Evolutionary conservation across 805 yeast genomes (phyloP).

Genomic region (Kluyveromyces aestuarii): DNA sequence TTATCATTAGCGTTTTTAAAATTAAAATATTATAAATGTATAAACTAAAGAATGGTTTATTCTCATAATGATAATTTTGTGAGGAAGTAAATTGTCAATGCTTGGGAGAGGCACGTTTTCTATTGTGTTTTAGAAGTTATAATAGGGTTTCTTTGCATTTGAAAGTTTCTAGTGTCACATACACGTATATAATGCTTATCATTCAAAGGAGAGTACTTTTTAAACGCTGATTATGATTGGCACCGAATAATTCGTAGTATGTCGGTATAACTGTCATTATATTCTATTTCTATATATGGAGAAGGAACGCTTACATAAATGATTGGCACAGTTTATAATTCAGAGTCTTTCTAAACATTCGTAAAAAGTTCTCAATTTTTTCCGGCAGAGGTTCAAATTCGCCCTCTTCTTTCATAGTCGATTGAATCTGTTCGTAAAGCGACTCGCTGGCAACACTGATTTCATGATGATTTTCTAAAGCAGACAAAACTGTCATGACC

Average conservation of each 20-base stretch:
- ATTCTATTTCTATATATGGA: neutral
- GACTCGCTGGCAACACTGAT: slow-evolving; percentile 4
- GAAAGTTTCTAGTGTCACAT: too few relatives aligned
- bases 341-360: slow-evolving; percentile 14
- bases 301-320: slow-evolving; percentile 14
- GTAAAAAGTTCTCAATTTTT: slow-evolving; percentile 10
- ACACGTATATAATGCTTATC: too few relatives aligned
- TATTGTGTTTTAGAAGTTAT: too few relatives aligned
- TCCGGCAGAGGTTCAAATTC: slow-evolving; percentile 10
- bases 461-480: slow-evolving; percentile 9
- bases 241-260: too few relatives aligned
- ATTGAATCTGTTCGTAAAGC: slow-evolving; percentile 2
- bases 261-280: neutral
- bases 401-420: slow-evolving; percentile 1
- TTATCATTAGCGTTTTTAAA: neutral
- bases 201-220: too few relatives aligned
- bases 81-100: too few relatives aligned
- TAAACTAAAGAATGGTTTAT: neutral
- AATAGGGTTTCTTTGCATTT: too few relatives aligned
- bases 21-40: neutral
- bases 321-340: slow-evolving; percentile 25
- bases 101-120: too few relatives aligned
- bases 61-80: neutral
- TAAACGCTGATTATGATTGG: too few relatives aligned
- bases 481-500: slow-evolving; percentile 17